Percentiles rank a stretch among this genome's conserved stretches.
Conservation (phyloP, 192 early-diverging fungal species). For the Rhizoclosmatium globosum region DNA sequence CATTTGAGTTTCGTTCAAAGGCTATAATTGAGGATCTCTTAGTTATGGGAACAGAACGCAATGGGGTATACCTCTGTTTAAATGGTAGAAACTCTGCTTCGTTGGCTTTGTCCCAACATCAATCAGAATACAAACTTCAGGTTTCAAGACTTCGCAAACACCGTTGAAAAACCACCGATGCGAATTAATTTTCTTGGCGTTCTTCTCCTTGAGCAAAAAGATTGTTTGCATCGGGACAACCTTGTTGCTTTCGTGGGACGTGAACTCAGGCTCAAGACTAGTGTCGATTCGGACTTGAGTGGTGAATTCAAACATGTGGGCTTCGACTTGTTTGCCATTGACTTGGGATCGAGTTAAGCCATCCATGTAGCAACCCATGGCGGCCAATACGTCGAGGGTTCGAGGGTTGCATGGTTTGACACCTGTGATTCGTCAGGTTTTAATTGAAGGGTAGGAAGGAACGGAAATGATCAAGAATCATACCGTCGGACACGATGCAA, state of each 20-base stretch:
- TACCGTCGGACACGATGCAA: conserved; percentile 72
- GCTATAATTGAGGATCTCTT: conserved; percentile 30
- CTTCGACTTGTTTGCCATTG: conserved; percentile 51
- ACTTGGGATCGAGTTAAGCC: conserved; percentile 48
- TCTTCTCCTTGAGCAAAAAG: conserved; percentile 93
- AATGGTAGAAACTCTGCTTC: conserved; percentile 55
- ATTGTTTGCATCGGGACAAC: conserved; percentile 85
- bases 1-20: conserved; percentile 71
- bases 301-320: conserved; percentile 64
- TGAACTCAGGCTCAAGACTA: conserved; percentile 70
- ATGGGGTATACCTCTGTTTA: conserved; percentile 59
- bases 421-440: conserved; percentile 66
- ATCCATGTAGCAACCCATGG: conserved; percentile 69
- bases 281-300: conserved; percentile 62
- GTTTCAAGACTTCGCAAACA: conserved; percentile 68
- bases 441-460: not conserved
- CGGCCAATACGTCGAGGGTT: conserved; percentile 68
- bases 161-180: conserved; percentile 81
- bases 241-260: conserved; percentile 54
- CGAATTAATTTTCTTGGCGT: conserved; percentile 80
- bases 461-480: too few species aligned
- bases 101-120: conserved; percentile 79
- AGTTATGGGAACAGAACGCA: conserved; percentile 5
- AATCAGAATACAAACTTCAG: conserved; percentile 72
- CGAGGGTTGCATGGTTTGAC: too few species aligned